Conservation (phyloP, 495 filamentous ascomycete species). For the Penicillium diatomitis region DNA sequence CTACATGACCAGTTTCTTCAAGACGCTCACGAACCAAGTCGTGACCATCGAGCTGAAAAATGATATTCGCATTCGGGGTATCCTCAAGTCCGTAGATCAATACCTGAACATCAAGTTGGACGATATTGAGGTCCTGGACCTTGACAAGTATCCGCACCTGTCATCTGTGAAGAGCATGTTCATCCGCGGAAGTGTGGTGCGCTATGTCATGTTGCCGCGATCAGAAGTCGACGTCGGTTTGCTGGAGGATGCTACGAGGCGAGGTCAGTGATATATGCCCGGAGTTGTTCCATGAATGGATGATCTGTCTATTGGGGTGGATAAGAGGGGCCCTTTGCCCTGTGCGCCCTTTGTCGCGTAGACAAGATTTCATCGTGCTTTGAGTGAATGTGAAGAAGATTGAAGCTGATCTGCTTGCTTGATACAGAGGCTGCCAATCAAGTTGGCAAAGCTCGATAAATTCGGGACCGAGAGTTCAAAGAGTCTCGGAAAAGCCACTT, state of each 20-base stretch:
- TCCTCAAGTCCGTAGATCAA: slow-evolving; percentile 93
- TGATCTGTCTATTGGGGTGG: not conserved
- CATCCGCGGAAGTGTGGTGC: slow-evolving; percentile 90
- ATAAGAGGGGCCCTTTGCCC: not conserved
- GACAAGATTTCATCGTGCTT: not conserved
- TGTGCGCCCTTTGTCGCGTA: too few species aligned
- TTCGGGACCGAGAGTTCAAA: slow-evolving; percentile 1
- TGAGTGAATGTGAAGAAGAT: not conserved
- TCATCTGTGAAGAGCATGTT: slow-evolving; percentile 97
- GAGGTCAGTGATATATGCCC: slow-evolving; percentile 53
- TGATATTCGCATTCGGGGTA: slow-evolving; percentile 91
- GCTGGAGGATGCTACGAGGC: slow-evolving; percentile 89
- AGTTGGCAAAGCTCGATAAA: slow-evolving; percentile 39
- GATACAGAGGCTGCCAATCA: slow-evolving; percentile 44
- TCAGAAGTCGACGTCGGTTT: slow-evolving; percentile 80
- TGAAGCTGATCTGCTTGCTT: slow-evolving; percentile 3
- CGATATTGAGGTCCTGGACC: slow-evolving; percentile 82
- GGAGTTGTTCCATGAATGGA: not conserved
- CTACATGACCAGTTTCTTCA: slow-evolving; percentile 73
- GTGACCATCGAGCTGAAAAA: slow-evolving; percentile 98
- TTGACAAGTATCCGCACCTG: slow-evolving; percentile 86
- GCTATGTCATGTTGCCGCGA: slow-evolving; percentile 89
- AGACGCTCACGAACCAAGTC: slow-evolving; percentile 95
- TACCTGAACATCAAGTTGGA: slow-evolving; percentile 99
- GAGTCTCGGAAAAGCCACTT: slow-evolving; percentile 8